Evolutionary conservation across 2,329 filamentous ascomycete genomes (phyloP).

Genomic region (Pseudogymnoascus sp.): DNA sequence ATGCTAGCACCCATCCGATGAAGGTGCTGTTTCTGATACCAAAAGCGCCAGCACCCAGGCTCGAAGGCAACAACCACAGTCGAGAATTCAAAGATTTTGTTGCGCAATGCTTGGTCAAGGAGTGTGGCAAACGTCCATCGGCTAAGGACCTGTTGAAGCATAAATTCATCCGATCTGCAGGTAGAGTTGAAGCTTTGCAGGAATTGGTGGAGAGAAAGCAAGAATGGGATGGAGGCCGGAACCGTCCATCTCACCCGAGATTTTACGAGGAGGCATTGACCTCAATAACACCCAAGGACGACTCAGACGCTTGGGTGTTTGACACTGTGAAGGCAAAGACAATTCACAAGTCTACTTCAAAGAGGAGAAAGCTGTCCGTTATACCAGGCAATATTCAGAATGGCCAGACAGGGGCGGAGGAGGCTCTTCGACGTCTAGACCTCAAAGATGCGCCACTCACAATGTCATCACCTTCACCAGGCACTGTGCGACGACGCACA

Average conservation of each 20-base stretch:
- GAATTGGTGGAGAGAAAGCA: slow-evolving; percentile 80
- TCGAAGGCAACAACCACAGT: slow-evolving; percentile 76
- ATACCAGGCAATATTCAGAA: slow-evolving; percentile 39
- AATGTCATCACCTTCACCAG: slow-evolving; percentile 44
- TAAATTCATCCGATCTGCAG: slow-evolving; percentile 78
- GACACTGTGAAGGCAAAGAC: slow-evolving; percentile 77
- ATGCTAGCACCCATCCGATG: slow-evolving; percentile 83
- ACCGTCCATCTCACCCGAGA: slow-evolving; percentile 62
- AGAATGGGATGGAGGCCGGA: slow-evolving; percentile 70
- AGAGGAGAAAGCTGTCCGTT: slow-evolving; percentile 49
- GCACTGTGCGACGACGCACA: slow-evolving; percentile 56
- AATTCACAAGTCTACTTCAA: slow-evolving; percentile 46
- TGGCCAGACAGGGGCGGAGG: slow-evolving; percentile 38
- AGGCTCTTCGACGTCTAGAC: slow-evolving; percentile 53
- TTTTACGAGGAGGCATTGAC: slow-evolving; percentile 93
- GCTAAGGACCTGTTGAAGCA: slow-evolving; percentile 85
- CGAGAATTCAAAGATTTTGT: slow-evolving; percentile 93
- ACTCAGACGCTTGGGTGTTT: slow-evolving; percentile 89
- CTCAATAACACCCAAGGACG: slow-evolving; percentile 57
- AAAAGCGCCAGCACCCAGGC: slow-evolving; percentile 73
- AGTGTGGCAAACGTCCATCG: slow-evolving; percentile 74
- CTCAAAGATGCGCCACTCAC: slow-evolving; percentile 55
- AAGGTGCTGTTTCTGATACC: slow-evolving; percentile 89
- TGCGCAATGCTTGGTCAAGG: slow-evolving; percentile 82
- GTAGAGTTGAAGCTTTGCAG: slow-evolving; percentile 80